These are phyloP conservation scores for Apiospora hydei DNA, from an alignment of 2,329 filamentous ascomycete genomes.

Conservation along the genomic window DNA sequence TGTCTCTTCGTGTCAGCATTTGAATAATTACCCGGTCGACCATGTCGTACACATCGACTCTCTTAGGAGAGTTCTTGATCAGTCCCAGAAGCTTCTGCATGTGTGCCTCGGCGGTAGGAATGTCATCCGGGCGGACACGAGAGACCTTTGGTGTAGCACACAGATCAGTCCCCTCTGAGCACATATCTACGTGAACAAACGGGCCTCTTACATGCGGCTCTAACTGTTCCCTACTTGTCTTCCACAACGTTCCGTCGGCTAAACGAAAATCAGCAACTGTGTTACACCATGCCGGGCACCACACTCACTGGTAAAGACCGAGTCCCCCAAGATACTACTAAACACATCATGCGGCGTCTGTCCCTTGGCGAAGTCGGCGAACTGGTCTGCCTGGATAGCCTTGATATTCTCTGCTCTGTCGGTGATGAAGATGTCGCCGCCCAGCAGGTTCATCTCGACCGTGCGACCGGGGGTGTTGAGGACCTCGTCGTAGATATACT, in stretches of 20 bases:
- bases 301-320: constrained; percentile 21
- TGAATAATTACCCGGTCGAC: constrained; percentile 1
- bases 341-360: constrained; percentile 22
- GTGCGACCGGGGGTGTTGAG: constrained; percentile 19
- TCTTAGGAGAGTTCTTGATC: constrained; percentile 2
- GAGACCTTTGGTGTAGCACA: background rate
- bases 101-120: constrained; percentile 12
- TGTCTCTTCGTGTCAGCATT: background rate
- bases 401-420: constrained; percentile 23
- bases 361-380: constrained; percentile 22
- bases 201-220: constrained; percentile 22
- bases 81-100: constrained; percentile 18
- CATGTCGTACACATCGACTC: constrained; percentile 19
- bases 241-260: constrained; percentile 22
- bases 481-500: constrained; percentile 7
- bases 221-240: constrained; percentile 13
- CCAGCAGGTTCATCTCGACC: constrained; percentile 23
- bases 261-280: background rate
- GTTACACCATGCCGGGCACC: background rate
- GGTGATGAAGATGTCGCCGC: constrained; percentile 15
- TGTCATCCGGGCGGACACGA: constrained; percentile 21
- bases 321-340: constrained; percentile 22
- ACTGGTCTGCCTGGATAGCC: constrained; percentile 21
- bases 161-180: background rate
- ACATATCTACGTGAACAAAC: background rate